These are phyloP conservation scores for Madurella fahalii DNA, from an alignment of 2,329 filamentous ascomycete species.

Conservation along the genomic window DNA sequence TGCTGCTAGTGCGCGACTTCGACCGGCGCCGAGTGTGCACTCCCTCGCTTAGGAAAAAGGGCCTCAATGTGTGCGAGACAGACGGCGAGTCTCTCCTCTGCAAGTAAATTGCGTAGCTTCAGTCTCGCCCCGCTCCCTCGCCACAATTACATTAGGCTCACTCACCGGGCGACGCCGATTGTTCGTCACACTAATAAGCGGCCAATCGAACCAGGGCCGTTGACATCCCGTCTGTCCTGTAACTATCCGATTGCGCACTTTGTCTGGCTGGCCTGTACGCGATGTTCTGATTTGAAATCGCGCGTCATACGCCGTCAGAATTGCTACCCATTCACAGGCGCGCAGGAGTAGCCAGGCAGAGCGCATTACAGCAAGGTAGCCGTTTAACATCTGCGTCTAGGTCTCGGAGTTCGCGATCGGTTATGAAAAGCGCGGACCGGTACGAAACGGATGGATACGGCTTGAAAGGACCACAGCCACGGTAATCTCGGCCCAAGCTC, in stretches of 20 bases:
- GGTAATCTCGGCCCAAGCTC: slow-evolving; percentile 21
- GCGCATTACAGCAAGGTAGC: neutral
- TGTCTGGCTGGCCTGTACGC: slow-evolving; percentile 1
- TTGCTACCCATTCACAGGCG: neutral
- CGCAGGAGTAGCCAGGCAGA: neutral
- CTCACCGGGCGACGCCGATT: slow-evolving; percentile 14
- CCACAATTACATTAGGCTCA: slow-evolving; percentile 12
- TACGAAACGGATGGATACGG: slow-evolving; percentile 19
- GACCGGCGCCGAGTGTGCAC: neutral
- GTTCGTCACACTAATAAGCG: slow-evolving; percentile 12
- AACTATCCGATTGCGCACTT: slow-evolving; percentile 2
- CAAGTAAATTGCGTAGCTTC: neutral
- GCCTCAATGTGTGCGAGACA: neutral
- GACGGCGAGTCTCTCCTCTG: neutral
- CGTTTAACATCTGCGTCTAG: slow-evolving; percentile 14
- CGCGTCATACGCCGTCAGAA: neutral
- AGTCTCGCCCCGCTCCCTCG: neutral
- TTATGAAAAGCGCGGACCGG: slow-evolving; percentile 21
- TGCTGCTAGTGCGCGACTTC: slow-evolving; percentile 24
- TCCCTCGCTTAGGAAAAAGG: neutral
- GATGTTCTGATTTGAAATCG: slow-evolving; percentile 5
- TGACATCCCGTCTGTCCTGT: slow-evolving; percentile 25
- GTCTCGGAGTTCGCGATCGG: slow-evolving; percentile 11
- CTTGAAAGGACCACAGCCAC: slow-evolving; percentile 17
- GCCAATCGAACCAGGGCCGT: neutral